Conservation (phyloP, 495 filamentous ascomycete species). For the Talaromyces adpressus region DNA sequence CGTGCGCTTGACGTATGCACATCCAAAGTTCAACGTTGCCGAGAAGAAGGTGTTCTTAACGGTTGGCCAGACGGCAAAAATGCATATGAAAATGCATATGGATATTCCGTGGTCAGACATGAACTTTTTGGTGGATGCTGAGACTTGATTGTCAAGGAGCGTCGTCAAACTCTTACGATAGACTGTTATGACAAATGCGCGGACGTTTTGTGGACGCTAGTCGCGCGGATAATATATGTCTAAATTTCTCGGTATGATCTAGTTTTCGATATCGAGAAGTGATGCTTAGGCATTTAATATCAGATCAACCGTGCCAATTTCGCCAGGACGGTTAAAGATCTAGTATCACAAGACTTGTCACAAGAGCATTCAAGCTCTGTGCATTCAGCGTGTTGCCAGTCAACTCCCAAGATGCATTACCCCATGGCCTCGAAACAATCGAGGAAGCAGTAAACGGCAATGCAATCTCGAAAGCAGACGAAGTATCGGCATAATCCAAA, state of each 20-base stretch:
- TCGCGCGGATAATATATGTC: neutral
- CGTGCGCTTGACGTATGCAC: conserved; percentile 11
- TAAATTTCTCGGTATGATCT: neutral
- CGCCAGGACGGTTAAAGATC: neutral
- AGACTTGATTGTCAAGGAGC: neutral
- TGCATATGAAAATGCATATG: conserved; percentile 8
- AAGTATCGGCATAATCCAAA: neutral
- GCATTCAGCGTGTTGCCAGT: neutral
- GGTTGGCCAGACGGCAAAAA: conserved; percentile 6
- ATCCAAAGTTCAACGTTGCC: conserved; percentile 10
- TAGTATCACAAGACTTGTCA: conserved; percentile 4
- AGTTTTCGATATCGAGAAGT: neutral
- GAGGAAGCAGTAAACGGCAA: conserved; percentile 1
- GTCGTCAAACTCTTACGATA: neutral
- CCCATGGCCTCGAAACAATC: conserved; percentile 2
- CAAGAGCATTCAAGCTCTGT: neutral
- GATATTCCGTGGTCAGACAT: conserved; percentile 11
- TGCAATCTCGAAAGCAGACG: neutral
- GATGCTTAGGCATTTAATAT: neutral
- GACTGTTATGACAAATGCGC: neutral
- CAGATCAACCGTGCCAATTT: neutral
- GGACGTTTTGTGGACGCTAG: neutral
- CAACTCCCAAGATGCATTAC: neutral
- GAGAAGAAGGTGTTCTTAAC: conserved; percentile 11
- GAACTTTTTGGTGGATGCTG: conserved; percentile 9